Percentiles rank a stretch among this genome's conserved stretches.
Conservation (phyloP, 306 rosid genomes). For the Castanospermum australe region DNA sequence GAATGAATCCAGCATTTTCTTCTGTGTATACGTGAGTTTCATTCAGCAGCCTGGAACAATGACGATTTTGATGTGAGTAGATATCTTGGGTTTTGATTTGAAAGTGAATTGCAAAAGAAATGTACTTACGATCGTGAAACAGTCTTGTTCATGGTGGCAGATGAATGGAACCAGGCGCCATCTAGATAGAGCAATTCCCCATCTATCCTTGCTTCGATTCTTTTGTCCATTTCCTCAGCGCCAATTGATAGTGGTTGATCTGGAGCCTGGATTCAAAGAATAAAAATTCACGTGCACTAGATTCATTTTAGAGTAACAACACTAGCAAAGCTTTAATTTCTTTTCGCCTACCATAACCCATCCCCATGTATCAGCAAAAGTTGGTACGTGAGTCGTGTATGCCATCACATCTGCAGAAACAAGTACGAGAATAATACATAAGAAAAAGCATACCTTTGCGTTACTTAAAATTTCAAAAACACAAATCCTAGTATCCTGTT, state of each 20-base stretch:
- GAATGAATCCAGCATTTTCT: slow-evolving; percentile 81
- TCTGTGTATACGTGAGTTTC: slow-evolving; percentile 91
- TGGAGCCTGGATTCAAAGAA: slow-evolving; percentile 61
- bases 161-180: slow-evolving; percentile 73
- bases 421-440: background rate
- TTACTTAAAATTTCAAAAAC: too few species aligned
- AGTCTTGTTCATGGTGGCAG: slow-evolving; percentile 76
- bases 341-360: slow-evolving; percentile 83
- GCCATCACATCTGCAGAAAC: slow-evolving; percentile 67
- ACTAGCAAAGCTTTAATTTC: background rate
- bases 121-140: slow-evolving; percentile 73
- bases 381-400: slow-evolving; percentile 85
- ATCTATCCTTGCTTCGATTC: slow-evolving; percentile 68
- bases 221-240: slow-evolving; percentile 72
- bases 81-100: background rate
- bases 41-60: slow-evolving; percentile 56
- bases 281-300: background rate
- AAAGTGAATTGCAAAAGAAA: background rate
- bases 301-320: background rate
- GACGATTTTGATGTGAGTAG: background rate
- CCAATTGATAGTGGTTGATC: slow-evolving; percentile 71
- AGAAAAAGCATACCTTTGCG: background rate
- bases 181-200: slow-evolving; percentile 68
- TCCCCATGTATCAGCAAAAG: slow-evolving; percentile 99
- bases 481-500: too few species aligned